Percentiles rank a stretch among this genome's conserved stretches.
Conservation (phyloP, 352 stramenopile genomes). For the Phytophthora tentaculata region DNA sequence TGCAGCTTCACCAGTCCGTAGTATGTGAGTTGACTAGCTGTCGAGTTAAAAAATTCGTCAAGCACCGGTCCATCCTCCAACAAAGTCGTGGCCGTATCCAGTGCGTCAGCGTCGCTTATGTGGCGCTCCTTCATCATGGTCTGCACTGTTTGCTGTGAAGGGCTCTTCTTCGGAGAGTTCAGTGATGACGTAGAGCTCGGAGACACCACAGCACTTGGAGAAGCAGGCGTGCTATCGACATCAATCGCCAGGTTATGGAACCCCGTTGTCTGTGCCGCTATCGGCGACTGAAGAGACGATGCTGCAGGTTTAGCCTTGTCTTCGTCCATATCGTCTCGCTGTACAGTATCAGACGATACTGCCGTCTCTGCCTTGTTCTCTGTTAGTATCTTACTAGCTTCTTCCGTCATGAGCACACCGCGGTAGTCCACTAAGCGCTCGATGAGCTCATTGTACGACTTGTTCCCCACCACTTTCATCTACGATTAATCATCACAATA, state of each 20-base stretch:
- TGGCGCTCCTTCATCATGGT: constrained; percentile 81
- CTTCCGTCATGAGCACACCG: constrained; percentile 70
- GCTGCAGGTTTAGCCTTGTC: constrained; percentile 22
- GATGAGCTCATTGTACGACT: constrained; percentile 98
- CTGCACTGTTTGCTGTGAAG: constrained; percentile 71
- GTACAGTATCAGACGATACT: background rate
- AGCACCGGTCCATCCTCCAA: constrained; percentile 84
- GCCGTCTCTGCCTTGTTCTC: constrained; percentile 1
- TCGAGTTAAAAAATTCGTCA: constrained; percentile 91
- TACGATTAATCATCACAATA: constrained; percentile 24
- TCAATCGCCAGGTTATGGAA: constrained; percentile 59
- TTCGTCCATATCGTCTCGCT: constrained; percentile 15
- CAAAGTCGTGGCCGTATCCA: constrained; percentile 60
- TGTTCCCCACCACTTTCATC: constrained; percentile 83
- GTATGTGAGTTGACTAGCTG: constrained; percentile 95
- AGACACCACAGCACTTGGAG: constrained; percentile 2
- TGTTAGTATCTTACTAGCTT: constrained; percentile 23
- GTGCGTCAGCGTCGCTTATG: constrained; percentile 70
- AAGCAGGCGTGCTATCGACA: constrained; percentile 21
- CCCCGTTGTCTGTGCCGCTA: constrained; percentile 13
- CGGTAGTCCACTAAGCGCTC: constrained; percentile 93
- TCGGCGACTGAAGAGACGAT: constrained; percentile 16
- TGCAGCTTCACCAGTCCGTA: constrained; percentile 94
- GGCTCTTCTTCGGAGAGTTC: constrained; percentile 58
- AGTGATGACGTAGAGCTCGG: constrained; percentile 29